These are phyloP conservation scores for Ophiostoma australiae DNA, from an alignment of 2,329 filamentous ascomycete genomes.

Conservation along the genomic window DNA sequence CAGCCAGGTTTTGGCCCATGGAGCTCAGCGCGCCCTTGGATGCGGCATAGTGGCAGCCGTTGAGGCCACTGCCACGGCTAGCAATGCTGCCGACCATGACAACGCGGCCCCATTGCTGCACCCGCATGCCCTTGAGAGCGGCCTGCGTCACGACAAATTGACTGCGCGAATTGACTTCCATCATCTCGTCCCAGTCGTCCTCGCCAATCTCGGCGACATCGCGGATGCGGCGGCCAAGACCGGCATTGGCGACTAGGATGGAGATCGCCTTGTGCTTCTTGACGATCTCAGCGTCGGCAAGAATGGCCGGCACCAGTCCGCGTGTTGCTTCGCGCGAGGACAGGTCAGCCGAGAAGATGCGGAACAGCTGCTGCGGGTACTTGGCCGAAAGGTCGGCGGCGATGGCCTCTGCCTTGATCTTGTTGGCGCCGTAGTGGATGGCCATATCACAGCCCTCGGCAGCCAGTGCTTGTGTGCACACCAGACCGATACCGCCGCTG, in stretches of 20 bases:
- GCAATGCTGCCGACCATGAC: constrained; percentile 22
- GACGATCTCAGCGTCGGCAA: constrained; percentile 42
- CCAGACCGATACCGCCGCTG: constrained; percentile 33
- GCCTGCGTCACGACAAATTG: constrained; percentile 59
- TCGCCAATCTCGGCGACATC: constrained; percentile 54
- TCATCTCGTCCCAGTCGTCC: constrained; percentile 60
- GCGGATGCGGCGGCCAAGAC: constrained; percentile 57
- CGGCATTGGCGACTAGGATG: constrained; percentile 63
- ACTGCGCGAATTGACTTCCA: constrained; percentile 58
- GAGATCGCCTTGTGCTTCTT: constrained; percentile 44
- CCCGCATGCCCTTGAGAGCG: constrained; percentile 56
- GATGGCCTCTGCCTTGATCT: constrained; percentile 32
- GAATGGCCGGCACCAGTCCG: constrained; percentile 13
- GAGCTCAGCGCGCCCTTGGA: constrained; percentile 20
- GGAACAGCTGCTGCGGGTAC: constrained; percentile 27
- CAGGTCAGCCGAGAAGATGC: constrained; percentile 48
- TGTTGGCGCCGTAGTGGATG: constrained; percentile 34
- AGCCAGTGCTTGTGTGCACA: constrained; percentile 35
- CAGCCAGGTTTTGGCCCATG: constrained; percentile 23
- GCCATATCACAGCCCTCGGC: constrained; percentile 35
- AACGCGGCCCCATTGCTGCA: constrained; percentile 53
- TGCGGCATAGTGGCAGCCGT: constrained; percentile 22
- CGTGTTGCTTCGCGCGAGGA: constrained; percentile 49
- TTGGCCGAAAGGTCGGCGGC: constrained; percentile 29
- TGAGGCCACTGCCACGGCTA: constrained; percentile 19